phyloP scores from a whole-genome alignment of 1,284 basidiomycete species.

The Fomitopsis betulina region DNA sequence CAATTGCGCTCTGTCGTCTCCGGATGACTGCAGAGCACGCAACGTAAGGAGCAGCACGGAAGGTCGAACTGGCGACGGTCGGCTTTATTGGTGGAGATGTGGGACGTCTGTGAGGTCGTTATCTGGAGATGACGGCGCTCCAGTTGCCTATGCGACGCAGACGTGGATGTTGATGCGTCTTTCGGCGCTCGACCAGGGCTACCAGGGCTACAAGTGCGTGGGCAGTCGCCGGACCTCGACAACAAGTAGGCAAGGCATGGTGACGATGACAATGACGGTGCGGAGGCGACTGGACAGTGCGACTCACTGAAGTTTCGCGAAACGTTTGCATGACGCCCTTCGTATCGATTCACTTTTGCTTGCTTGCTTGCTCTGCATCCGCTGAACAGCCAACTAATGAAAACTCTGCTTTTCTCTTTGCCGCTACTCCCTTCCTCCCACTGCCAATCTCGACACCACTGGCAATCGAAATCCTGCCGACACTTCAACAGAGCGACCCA shows the following conservation, averaged over 20 bases:
- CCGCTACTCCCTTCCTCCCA: slow-evolving; percentile 4
- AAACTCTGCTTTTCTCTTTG: slow-evolving; percentile 25
- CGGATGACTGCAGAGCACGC: neutral
- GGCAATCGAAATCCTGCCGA: slow-evolving; percentile 10
- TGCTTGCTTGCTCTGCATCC: slow-evolving; percentile 35
- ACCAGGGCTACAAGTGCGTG: neutral
- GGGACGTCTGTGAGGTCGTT: neutral
- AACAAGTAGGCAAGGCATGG: neutral
- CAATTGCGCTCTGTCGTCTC: neutral
- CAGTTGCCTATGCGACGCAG: neutral
- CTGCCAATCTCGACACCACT: slow-evolving; percentile 1
- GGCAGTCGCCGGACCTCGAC: neutral
- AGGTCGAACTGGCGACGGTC: neutral
- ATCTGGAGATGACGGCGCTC: neutral
- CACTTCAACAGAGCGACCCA: slow-evolving; percentile 76
- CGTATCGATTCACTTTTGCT: slow-evolving; percentile 36
- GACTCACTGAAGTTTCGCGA: neutral
- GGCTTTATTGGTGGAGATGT: slow-evolving; percentile 1
- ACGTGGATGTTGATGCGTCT: neutral
- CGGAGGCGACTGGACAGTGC: neutral
- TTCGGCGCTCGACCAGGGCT: neutral
- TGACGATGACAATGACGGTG: neutral
- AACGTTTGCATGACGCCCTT: slow-evolving; percentile 1
- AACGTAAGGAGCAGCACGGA: slow-evolving; percentile 4
- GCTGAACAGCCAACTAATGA: slow-evolving; percentile 63